Conservation (phyloP, 352 stramenopile species). For the Phytophthora brassicae region DNA sequence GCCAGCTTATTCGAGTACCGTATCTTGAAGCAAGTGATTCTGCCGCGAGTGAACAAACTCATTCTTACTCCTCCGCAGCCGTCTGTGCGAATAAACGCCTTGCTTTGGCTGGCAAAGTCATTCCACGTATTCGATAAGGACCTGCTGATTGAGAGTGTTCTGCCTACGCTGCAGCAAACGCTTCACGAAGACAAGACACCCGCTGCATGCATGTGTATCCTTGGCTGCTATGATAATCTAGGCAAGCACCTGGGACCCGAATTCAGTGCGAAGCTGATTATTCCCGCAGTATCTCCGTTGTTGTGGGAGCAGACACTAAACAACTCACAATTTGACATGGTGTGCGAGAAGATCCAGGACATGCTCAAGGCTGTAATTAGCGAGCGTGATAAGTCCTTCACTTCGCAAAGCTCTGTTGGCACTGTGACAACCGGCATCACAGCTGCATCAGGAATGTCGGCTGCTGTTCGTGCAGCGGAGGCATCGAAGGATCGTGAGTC, state of each 20-base stretch:
- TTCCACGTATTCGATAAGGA: slow-evolving; percentile 91
- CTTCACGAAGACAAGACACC: slow-evolving; percentile 82
- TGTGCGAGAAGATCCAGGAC: slow-evolving; percentile 87
- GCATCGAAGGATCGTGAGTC: slow-evolving; percentile 63
- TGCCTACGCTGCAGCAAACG: slow-evolving; percentile 74
- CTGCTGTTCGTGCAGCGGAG: slow-evolving; percentile 67
- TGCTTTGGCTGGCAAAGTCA: slow-evolving; percentile 86
- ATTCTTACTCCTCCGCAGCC: slow-evolving; percentile 81
- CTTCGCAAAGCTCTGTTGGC: slow-evolving; percentile 66
- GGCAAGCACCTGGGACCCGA: slow-evolving; percentile 86
- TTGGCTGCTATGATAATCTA: slow-evolving; percentile 88
- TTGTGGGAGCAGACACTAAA: slow-evolving; percentile 82
- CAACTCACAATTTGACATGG: slow-evolving; percentile 82
- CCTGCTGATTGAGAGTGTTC: slow-evolving; percentile 78
- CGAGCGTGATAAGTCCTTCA: slow-evolving; percentile 81
- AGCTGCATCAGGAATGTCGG: slow-evolving; percentile 63
- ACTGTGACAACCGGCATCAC: slow-evolving; percentile 61
- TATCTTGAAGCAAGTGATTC: slow-evolving; percentile 86
- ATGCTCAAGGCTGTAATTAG: slow-evolving; percentile 88
- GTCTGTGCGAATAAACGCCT: slow-evolving; percentile 82
- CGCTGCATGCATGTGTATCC: slow-evolving; percentile 85
- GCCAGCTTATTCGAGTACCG: slow-evolving; percentile 88
- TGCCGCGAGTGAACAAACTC: slow-evolving; percentile 86
- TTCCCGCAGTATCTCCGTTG: slow-evolving; percentile 76
- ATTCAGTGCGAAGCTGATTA: slow-evolving; percentile 82